These are phyloP conservation scores for Zygosaccharomyces kombuchaensis DNA, from an alignment of 805 yeast genomes.

Conservation along the genomic window DNA sequence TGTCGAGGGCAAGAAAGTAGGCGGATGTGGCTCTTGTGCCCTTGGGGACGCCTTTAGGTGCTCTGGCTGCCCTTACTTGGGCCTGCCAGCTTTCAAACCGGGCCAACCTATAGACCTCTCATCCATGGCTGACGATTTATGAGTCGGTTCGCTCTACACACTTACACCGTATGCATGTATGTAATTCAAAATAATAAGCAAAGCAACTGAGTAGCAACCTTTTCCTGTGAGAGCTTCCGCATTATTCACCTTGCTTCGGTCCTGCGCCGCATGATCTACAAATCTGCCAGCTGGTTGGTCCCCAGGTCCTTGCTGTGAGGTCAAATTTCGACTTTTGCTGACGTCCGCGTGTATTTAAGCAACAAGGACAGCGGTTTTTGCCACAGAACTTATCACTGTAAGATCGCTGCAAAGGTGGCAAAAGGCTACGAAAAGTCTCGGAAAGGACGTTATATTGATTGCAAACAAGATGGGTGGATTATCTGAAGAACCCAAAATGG, in stretches of 20 bases:
- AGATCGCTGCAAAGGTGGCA: background rate
- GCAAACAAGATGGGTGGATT: background rate
- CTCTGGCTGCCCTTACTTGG: slow-evolving; percentile 96
- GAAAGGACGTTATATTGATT: background rate
- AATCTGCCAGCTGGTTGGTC: background rate
- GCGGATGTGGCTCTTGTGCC: slow-evolving; percentile 96
- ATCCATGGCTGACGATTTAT: slow-evolving; percentile 73
- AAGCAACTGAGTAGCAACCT: background rate
- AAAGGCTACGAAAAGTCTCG: background rate
- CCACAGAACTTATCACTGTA: background rate
- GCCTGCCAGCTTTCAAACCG: slow-evolving; percentile 96
- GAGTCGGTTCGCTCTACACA: slow-evolving; percentile 6
- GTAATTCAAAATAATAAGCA: background rate
- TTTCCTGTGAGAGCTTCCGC: background rate
- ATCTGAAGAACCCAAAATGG: background rate
- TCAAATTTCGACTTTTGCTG: background rate
- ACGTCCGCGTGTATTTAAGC: slow-evolving; percentile 1
- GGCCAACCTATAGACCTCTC: slow-evolving; percentile 84
- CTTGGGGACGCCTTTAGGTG: slow-evolving; percentile 98
- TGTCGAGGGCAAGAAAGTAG: slow-evolving; percentile 85
- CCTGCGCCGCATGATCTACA: slow-evolving; percentile 2
- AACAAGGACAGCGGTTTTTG: background rate
- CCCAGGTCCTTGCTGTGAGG: background rate
- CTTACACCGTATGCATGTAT: background rate
- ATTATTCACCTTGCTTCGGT: background rate